Percentiles rank a stretch among this genome's conserved stretches.
These are phyloP conservation scores for Mucuna pruriens DNA, from an alignment of 306 rosid species.

Conservation along the genomic window DNA sequence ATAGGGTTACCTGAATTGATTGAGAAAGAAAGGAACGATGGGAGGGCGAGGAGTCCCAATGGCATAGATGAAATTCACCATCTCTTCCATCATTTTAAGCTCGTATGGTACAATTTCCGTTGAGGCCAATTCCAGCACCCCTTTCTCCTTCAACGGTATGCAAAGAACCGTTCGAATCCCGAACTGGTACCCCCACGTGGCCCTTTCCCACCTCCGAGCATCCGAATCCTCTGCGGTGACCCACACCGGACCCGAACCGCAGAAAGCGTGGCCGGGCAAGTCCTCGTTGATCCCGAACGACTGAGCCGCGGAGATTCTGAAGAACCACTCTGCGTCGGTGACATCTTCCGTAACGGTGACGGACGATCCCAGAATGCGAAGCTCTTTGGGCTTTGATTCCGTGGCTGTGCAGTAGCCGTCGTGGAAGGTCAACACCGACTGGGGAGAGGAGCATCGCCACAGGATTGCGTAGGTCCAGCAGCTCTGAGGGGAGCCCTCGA, in stretches of 20 bases:
- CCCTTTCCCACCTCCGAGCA: conserved; percentile 54
- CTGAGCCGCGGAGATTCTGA: conserved; percentile 69
- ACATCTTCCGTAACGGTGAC: conserved; percentile 21
- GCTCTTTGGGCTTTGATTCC: conserved; percentile 31
- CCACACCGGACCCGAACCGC: conserved; percentile 56
- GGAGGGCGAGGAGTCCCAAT: no score
- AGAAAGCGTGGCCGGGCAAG: conserved; percentile 63
- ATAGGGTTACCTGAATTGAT: no score
- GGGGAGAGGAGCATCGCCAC: conserved; percentile 71
- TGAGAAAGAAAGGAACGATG: no score
- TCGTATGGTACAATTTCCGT: conserved; percentile 29
- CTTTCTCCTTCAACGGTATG: conserved; percentile 57
- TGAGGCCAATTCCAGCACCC: conserved; percentile 74
- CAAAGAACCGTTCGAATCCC: conserved; percentile 70
- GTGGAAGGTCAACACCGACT: conserved; percentile 64
- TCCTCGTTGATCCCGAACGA: conserved; percentile 55
- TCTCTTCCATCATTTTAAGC: no score
- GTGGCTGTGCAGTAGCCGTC: conserved; percentile 64
- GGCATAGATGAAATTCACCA: no score
- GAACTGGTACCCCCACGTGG: conserved; percentile 54
- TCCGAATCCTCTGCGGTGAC: conserved; percentile 50
- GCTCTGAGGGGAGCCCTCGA: conserved; percentile 56
- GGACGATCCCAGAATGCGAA: conserved; percentile 57
- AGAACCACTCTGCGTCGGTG: conserved; percentile 83
- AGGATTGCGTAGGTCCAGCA: conserved; percentile 76